phyloP scores from a whole-genome alignment of 176 grass and related monocot species.

The Eleusine indica region DNA sequence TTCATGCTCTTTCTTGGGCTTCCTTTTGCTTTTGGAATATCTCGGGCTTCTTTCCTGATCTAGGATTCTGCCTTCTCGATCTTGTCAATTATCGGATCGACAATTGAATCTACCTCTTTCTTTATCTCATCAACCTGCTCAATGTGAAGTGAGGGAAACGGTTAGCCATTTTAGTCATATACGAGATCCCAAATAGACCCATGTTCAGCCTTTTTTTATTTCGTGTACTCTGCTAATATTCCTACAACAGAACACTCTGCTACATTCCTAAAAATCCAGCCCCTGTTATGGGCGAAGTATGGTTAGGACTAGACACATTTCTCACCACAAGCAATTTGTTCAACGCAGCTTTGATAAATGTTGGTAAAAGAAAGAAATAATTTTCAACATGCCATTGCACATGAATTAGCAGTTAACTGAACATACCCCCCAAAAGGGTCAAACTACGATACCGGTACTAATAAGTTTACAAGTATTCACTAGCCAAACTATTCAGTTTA shows the following conservation, averaged over 20 bases:
- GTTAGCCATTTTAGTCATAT: neutral
- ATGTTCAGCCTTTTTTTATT: neutral
- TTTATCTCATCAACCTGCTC: constrained; percentile 62
- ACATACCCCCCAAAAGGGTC: too few species aligned
- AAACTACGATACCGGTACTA: too few species aligned
- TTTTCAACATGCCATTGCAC: too few species aligned
- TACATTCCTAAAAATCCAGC: neutral
- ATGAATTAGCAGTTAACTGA: too few species aligned
- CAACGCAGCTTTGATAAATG: neutral
- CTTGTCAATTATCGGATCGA: constrained; percentile 54
- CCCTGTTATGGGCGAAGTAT: neutral
- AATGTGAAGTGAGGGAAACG: neutral
- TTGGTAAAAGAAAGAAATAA: neutral
- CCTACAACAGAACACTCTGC: neutral
- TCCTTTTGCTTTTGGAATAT: too few species aligned
- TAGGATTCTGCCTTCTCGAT: constrained; percentile 12
- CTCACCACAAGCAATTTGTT: neutral
- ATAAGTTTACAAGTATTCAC: too few species aligned
- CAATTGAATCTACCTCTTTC: constrained; percentile 54
- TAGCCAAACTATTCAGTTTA: too few species aligned
- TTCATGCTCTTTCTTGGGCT: neutral
- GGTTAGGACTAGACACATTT: neutral
- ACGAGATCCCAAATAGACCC: neutral
- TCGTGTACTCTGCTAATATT: neutral
- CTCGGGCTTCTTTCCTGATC: neutral